Evolutionary conservation across 78 protist species (phyloP).

Genomic region (Dictyostelium capitatum): DNA sequence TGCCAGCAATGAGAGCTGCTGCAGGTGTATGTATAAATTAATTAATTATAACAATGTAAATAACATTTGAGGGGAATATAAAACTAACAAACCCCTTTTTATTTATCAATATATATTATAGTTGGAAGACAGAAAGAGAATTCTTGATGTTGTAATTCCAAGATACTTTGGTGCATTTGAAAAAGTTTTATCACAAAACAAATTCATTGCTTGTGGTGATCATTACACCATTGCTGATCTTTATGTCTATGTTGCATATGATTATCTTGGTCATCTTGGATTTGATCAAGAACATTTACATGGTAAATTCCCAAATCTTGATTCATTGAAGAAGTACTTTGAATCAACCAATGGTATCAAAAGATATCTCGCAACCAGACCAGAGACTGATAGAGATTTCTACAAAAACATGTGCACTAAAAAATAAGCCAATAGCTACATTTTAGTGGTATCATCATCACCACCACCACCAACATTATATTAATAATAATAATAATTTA

Average conservation of each 20-base stretch:
- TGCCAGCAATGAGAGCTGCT: not conserved
- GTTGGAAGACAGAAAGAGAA: not conserved
- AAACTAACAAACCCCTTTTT: not conserved
- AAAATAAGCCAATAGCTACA: too few relatives aligned
- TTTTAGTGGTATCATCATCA: too few relatives aligned
- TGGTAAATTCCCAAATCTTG: constrained; percentile 6
- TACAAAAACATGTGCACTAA: too few relatives aligned
- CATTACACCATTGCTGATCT: not conserved
- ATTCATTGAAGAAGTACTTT: not conserved
- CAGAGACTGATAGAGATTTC: not conserved
- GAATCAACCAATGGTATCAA: not conserved
- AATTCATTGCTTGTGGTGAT: constrained; percentile 5
- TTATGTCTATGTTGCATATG: constrained; percentile 16
- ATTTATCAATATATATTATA: not conserved
- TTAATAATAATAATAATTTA: too few relatives aligned
- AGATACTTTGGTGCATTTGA: constrained; percentile 16
- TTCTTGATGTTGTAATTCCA: constrained; percentile 1
- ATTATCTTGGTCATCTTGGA: constrained; percentile 8
- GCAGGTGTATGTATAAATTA: not conserved
- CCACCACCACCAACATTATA: too few relatives aligned
- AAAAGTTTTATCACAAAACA: not conserved
- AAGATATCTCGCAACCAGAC: not conserved
- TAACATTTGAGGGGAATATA: too few relatives aligned
- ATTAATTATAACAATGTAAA: not conserved
- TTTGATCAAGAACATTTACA: not conserved